Base-by-base conservation (phyloP, 2,329 filamentous ascomycete genomes). In the Nannizziopsis barbatae region DNA sequence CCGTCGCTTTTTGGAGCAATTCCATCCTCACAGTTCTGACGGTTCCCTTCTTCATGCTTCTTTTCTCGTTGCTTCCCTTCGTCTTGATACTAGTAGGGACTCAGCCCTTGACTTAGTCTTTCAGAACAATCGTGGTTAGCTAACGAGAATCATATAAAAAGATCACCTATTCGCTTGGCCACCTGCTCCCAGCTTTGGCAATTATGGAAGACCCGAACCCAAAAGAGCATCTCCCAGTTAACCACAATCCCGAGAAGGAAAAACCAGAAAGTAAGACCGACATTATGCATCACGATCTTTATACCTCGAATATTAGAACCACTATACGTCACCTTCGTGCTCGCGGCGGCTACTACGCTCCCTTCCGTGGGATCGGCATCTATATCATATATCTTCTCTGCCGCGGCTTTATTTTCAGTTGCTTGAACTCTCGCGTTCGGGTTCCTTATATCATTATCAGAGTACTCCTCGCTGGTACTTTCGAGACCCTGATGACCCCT, bases 301-400 rank as follows among this genome's bases (percentile, higher is more conserved):
- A 84, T 58, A 85, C 81, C 32, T 70, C 73, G 47, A 76, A 70
- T 54, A 75, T 84, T 58, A 71, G 74, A 51, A 69, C 68, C 8
- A 77, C 80, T 2, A 64, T 82, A 52, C 66, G 65, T 45, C 80
- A 83, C 52, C 73, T 95, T 39, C 72, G 72, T 54, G 69, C 76
- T 41, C 69, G 78, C 55, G 80, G 75, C 52, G 86, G 87, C 53
- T 75, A 75, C 66, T 70, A 70, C 51, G 76, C 83, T 50, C 73
- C 77, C 58, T 83, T 86, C 74, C 83, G 86, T 53, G 87, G 86
- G 49, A 61, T 86, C 51, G 59, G 62, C 38, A 66, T 75, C 54
- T 72, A 69, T 56, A 17, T 77, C 33, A 62, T 69, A 50, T 76
- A 73, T 60, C 64, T 63, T 45, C 8, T 78, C 4, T 64, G 70